Evolutionary conservation across 2,329 filamentous ascomycete species (phyloP), one percentile per base, ranked within the genome.

Genomic region (Blumeria hordei): DNA sequence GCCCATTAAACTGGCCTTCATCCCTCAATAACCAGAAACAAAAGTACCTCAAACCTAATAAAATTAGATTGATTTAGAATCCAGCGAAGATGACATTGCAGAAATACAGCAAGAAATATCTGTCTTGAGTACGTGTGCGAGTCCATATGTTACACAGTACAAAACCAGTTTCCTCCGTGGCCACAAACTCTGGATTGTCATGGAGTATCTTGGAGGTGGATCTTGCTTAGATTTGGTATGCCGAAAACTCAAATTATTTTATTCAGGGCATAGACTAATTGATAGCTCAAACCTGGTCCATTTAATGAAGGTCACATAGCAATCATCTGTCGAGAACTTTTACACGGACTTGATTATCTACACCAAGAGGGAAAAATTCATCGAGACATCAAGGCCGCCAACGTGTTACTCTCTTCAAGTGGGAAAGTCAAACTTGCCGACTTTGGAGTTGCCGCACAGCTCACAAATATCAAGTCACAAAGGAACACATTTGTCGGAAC

Each of bases 51-150:
- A 14, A n/a, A n/a, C 39, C 18, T n/a, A 43, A n/a, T 43, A 16
- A 16, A 9, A 43, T 18, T 67, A 96, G 88, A 96, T 98, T 68
- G 92, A 98, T 68, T 85, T 98, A 65, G 92, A 98, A 70, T 94
- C 90, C 57, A 96, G 88, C 72, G 90, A 94, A 68, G 92, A 98
- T 70, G 92, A 98, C 66, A 94, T 98, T 57, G 84, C 88, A 68
- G 92, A 98, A 66, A 96, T 98, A 57, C 90, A 98, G 64, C 88
- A 94, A 65, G 92, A 98, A 67, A 96, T 98, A 61, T 84, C 87
- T 2, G 84, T 98, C 36, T 74, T 98, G 58, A 92, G 88, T 69
- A 95, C 92, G 54, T 98, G 92, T 71, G 84, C 85, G 61, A 95
- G 88, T 66, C 83, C 85, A 51, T 93, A 84, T 68, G 88, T 98